Conservation (phyloP, 2,329 filamentous ascomycete genomes). For the Alternaria panax region DNA sequence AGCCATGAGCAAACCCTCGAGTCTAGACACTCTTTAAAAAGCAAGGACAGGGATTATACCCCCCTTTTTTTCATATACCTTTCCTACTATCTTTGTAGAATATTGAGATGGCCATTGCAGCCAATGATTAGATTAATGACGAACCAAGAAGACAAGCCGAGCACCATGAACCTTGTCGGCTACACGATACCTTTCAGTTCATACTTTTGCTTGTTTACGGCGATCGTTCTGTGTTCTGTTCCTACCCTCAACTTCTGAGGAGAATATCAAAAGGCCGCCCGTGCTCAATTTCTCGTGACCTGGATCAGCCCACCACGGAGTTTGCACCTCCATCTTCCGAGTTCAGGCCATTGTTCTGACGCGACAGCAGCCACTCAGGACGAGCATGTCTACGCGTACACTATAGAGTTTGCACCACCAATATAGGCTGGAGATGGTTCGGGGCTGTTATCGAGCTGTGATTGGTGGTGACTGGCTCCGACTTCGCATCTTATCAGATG, state of each 20-base stretch:
- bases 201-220: neutral
- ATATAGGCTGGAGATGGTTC: slow-evolving; percentile 9
- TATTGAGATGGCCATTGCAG: neutral
- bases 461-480: slow-evolving; percentile 8
- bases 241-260: neutral
- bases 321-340: neutral
- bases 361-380: neutral
- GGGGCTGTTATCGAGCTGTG: neutral
- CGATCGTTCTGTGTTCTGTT: neutral
- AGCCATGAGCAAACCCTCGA: neutral
- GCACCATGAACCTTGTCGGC: neutral
- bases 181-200: neutral
- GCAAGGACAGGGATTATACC: neutral
- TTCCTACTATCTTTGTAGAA: neutral
- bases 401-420: neutral
- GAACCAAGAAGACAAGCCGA: neutral
- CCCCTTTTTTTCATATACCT: neutral
- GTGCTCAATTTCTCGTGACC: neutral
- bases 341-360: neutral
- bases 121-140: neutral
- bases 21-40: neutral
- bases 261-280: neutral
- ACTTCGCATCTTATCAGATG: slow-evolving; percentile 28
- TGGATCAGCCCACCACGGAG: neutral
- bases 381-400: neutral